Evolutionary conservation across 2,329 filamentous ascomycete genomes (phyloP).

Genomic region (Huntiella decipiens): DNA sequence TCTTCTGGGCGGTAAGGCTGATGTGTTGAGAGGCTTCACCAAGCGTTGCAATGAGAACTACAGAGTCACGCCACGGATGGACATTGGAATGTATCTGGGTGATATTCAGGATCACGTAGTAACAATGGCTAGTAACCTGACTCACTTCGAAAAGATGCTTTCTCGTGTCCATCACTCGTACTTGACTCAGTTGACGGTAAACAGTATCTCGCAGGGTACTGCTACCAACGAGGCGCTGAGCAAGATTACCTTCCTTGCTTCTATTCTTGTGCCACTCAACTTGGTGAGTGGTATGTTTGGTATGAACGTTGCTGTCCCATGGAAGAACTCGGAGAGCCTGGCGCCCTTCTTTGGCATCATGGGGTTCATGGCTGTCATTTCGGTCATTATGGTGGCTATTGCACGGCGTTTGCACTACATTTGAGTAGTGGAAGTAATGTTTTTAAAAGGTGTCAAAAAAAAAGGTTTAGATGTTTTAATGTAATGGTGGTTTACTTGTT

Average conservation of each 20-base stretch:
- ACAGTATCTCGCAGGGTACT: slow-evolving; percentile 76
- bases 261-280: slow-evolving; percentile 90
- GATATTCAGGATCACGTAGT: slow-evolving; percentile 99
- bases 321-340: slow-evolving; percentile 31
- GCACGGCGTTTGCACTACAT: slow-evolving; percentile 30
- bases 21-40: slow-evolving; percentile 91
- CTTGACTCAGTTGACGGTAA: slow-evolving; percentile 80
- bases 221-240: slow-evolving; percentile 74
- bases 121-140: slow-evolving; percentile 94
- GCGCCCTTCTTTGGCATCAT: slow-evolving; percentile 33
- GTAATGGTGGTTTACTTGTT: slow-evolving; percentile 2
- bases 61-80: slow-evolving; percentile 82
- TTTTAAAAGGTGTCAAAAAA: background rate
- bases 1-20: slow-evolving; percentile 88
- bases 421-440: slow-evolving; percentile 14
- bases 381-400: slow-evolving; percentile 25
- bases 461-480: background rate
- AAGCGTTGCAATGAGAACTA: slow-evolving; percentile 98
- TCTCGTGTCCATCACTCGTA: slow-evolving; percentile 91
- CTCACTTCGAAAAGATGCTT: slow-evolving; percentile 95
- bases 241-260: slow-evolving; percentile 88
- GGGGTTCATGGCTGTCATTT: slow-evolving; percentile 33
- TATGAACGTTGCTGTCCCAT: slow-evolving; percentile 71
- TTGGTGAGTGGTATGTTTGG: slow-evolving; percentile 73
- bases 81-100: slow-evolving; percentile 88